Evolutionary conservation across 352 stramenopile species (phyloP), one percentile per base, ranked within the genome.

Genomic region (Phytophthora multivora): DNA sequence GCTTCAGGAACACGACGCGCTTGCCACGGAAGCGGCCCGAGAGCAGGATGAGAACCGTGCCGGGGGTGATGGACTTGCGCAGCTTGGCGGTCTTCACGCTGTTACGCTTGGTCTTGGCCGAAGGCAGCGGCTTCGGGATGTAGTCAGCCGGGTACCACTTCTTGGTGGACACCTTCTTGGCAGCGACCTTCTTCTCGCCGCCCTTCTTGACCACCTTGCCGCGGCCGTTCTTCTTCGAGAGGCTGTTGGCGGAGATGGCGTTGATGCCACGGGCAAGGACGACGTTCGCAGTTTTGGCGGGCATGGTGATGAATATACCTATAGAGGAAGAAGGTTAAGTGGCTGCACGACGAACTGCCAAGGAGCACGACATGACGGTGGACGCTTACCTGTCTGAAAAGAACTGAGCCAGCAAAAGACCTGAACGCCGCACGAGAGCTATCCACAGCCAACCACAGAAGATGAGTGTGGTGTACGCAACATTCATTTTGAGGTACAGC

Each of bases 1-100:
- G 86, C 76, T 99, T 99, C 28, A 99, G 87, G 79, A 98, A 98
- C 12, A 99, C 96, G 8, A 99, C 96, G 66, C 97, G 92, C 89
- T 99, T 99, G 80, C 97, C 97, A 73, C 93, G 88, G 84, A 99
- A 99, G 69, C 97, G 91, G 61, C 97, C 97, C 15, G 93, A 93
- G 2, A 99, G 80, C 58, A 99, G 80, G 71, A 99, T 99, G 18
- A 99, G 86, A 31, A 99, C 95, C 46, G 96, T 98, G 75, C 97
- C 97, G 18, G 97, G 95, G 42, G 91, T 98, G 81, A 99, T 98
- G 47, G 90, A 97, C 59, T 93, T 85, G 51, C 97, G 95, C 28
- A 99, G 84, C 80, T 98, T 98, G 38, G 93, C 87, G 21, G 95
- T 84, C 66, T 98, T 98, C 28, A 81, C 65, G 56, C 75, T 85